phyloP scores from a whole-genome alignment of 2,329 filamentous ascomycete species.

The Fusarium brachygibbosum region DNA sequence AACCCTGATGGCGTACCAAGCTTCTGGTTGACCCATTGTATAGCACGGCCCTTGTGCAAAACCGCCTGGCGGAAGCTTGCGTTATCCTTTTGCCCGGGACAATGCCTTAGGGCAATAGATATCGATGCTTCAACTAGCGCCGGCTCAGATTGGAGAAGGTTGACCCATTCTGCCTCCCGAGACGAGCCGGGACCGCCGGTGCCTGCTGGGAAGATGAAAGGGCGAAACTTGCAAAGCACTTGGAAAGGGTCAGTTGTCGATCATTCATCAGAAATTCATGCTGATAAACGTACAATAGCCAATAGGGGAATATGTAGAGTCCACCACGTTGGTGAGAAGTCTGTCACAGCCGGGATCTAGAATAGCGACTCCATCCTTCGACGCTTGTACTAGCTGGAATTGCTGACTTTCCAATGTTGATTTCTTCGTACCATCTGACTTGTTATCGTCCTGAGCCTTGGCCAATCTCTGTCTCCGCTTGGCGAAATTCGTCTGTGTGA shows the following conservation, averaged over 20 bases:
- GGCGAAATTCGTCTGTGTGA: constrained; percentile 24
- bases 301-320: background rate
- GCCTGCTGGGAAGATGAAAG: constrained; percentile 11
- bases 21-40: constrained; percentile 32
- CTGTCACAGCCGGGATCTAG: background rate
- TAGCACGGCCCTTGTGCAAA: constrained; percentile 25
- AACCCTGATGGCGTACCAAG: constrained; percentile 12
- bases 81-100: background rate
- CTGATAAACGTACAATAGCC: background rate
- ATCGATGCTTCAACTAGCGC: constrained; percentile 46
- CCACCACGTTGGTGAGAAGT: background rate
- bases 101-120: constrained; percentile 34
- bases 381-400: no score
- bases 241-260: background rate
- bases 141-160: constrained; percentile 42
- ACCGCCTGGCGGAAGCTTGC: background rate
- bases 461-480: constrained; percentile 20
- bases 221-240: constrained; percentile 17
- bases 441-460: background rate
- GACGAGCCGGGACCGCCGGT: constrained; percentile 7
- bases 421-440: background rate
- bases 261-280: rapidly evolving
- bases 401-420: background rate
- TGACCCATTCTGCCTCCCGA: constrained; percentile 28
- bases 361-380: no score